Base-by-base conservation (phyloP, 306 rosid genomes). In the Cucurbita ficifolia region DNA sequence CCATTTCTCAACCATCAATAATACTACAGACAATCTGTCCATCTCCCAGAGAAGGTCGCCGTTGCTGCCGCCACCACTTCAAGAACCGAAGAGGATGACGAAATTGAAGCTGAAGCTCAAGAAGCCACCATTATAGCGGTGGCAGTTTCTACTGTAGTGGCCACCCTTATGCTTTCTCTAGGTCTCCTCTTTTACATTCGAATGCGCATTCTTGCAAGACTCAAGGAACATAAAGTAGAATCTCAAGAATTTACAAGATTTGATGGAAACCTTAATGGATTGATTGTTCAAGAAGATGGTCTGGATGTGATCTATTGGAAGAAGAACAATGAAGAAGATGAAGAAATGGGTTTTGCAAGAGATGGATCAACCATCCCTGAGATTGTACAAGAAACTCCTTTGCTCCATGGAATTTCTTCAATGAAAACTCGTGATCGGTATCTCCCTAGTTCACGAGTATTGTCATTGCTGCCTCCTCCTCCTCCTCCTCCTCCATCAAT, bases 221-320 rank as follows among this genome's bases (percentile, higher is more conserved):
- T 43, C 46, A 77, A 43, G 71, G 76, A 68, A 56, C 78, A 59
- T 76, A n/a, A 53, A 1, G 40, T n/a, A n/a, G n/a, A n/a, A n/a
- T n/a, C n/a, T n/a, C n/a, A 75, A 5, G 87, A 75, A 72, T 81
- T 86, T 69, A 74, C 55, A 59, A 65, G 82, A 80, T 74, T 76
- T 24, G 82, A 76, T 13, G 94, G 89, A 4, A 82, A 78, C 71
- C 71, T 86, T 0, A 88, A 77, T 53, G 94, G 90, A 1, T 72
- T 86, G 13, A 78, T 88, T 70, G 85, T 88, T 77, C 89, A 88
- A 81, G 90, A 88, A 82, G 81, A 81, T 74, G 94, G 94, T 75
- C 77, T 86, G 65, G 94, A 88, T 81, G 94, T 88, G 64, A 16
- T 88, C 72, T 88, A 84, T 65, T 88, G 89, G 94, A 84, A 83